Evolutionary conservation across 805 yeast genomes (phyloP), one percentile per base, ranked within the genome.

Genomic region (Scheffersomyces ergatensis): DNA sequence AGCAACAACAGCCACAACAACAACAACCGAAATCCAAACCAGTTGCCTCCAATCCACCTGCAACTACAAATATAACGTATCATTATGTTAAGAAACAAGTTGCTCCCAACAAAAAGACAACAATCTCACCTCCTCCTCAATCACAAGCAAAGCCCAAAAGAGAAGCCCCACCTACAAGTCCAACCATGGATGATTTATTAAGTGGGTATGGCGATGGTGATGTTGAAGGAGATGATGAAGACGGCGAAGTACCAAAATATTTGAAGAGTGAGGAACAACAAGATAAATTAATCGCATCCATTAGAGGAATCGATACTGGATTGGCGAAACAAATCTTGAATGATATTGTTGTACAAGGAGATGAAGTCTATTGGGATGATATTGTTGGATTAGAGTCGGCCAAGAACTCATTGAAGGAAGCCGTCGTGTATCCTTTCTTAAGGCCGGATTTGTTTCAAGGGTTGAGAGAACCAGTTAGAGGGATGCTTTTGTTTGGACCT

Each of bases 401-500:
- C 2, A 93, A 92, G 56, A 78, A 77, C 47, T 85, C 97, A 2
- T 68, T 92, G 40, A 92, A 89, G 58, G 99, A 92, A 59, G 87
- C 97, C 0, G 97, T 93, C 3, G 97, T 92, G 12, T 92, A 90
- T 59, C 99, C 99, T 18, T 90, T 92, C 56, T 64, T 93, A 48
- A 74, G 98, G 38, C 99, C 98, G 0, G 98, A 92, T 63, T 70
- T 92, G 42, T 93, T 92, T 58, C 77, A 80, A 44, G 98, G 97
- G 0, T 67, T 92, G 39, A 73, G 97, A 50, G 97, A 90, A 64
- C 98, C 98, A 0, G 90, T 95, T 0, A 69, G 95, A 43, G 98
- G 98, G n/a, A 89, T 93, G 95, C 71, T 92, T 16, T 65, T 92
- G 32, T 92, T 89, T 68, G 99, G 99, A 0, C 98, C 99, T 2